Evolutionary conservation across 2,329 filamentous ascomycete species (phyloP).

Genomic region (Aspergillus unguis): DNA sequence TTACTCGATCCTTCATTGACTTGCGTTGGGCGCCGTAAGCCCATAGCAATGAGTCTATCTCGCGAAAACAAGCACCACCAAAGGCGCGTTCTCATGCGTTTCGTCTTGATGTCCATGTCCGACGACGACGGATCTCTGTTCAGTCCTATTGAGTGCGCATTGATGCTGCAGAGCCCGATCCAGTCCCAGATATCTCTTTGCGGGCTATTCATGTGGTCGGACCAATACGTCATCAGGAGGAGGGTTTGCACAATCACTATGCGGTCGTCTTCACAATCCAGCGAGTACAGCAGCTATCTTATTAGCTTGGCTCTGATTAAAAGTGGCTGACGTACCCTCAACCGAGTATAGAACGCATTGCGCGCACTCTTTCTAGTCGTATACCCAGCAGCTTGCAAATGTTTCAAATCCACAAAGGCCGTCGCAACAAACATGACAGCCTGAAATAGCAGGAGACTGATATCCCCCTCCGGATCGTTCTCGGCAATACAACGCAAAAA

Average conservation of each 20-base stretch:
- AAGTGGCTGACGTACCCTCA: slow-evolving; percentile 56
- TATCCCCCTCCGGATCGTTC: slow-evolving; percentile 65
- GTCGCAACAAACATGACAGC: slow-evolving; percentile 90
- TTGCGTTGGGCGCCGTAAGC: slow-evolving; percentile 80
- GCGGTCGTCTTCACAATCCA: slow-evolving; percentile 84
- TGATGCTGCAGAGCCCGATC: slow-evolving; percentile 25
- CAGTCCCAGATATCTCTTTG: slow-evolving; percentile 64
- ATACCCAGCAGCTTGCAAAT: slow-evolving; percentile 71
- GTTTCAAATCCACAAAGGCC: slow-evolving; percentile 74
- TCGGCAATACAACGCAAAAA: slow-evolving; percentile 54
- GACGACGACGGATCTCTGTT: slow-evolving; percentile 19
- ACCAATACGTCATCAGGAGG: slow-evolving; percentile 89
- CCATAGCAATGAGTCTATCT: slow-evolving; percentile 80
- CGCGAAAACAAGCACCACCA: slow-evolving; percentile 96
- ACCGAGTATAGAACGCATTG: slow-evolving; percentile 78
- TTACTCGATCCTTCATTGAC: slow-evolving; percentile 90
- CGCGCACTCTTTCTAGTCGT: slow-evolving; percentile 71
- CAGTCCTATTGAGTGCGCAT: slow-evolving; percentile 23
- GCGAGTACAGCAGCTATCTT: slow-evolving; percentile 73
- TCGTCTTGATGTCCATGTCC: slow-evolving; percentile 18
- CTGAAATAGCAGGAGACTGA: slow-evolving; percentile 82
- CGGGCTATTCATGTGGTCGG: slow-evolving; percentile 78
- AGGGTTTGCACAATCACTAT: slow-evolving; percentile 79
- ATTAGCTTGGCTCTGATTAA: slow-evolving; percentile 33
- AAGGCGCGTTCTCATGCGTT: slow-evolving; percentile 75